A percentile compares a stretch with the other conserved stretches of the same genome.
Evolutionary conservation across 2,329 filamentous ascomycete species (phyloP).

Genomic region (Sporothrix schenckii): DNA sequence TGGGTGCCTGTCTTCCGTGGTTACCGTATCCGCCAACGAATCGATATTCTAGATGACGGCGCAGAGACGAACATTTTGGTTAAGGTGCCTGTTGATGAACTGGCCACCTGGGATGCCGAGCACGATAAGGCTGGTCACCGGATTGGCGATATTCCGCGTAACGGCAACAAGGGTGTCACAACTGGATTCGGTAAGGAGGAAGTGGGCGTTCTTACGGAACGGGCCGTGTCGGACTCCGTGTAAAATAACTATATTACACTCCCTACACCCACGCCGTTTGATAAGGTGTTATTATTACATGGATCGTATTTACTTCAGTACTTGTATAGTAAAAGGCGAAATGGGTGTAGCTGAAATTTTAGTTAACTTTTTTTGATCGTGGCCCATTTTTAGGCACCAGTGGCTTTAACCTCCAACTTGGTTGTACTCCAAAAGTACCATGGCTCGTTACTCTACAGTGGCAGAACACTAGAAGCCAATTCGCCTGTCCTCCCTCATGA

Average conservation of each 20-base stretch:
- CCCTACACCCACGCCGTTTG: too few species aligned
- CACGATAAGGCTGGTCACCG: conserved; percentile 39
- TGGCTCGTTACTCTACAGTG: too few species aligned
- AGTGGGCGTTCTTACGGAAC: not conserved
- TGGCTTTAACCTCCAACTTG: too few species aligned
- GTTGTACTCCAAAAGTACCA: too few species aligned
- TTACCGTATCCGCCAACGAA: conserved; percentile 54
- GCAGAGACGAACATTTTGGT: conserved; percentile 53
- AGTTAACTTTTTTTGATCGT: too few species aligned
- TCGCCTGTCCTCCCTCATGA: too few species aligned
- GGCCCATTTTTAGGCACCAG: too few species aligned
- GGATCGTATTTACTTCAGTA: too few species aligned
- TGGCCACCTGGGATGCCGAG: conserved; percentile 51
- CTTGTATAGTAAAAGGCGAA: too few species aligned
- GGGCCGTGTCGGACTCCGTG: not conserved
- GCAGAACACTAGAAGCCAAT: too few species aligned
- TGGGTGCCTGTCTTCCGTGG: conserved; percentile 48
- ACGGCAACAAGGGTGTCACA: not conserved
- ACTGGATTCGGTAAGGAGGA: not conserved
- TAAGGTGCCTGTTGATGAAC: conserved; percentile 49
- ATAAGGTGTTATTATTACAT: too few species aligned
- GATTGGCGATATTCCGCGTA: not conserved
- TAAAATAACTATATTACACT: not conserved
- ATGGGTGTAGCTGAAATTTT: too few species aligned
- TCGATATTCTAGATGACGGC: conserved; percentile 50